Conservation (phyloP, 106 monocot species). For the Dioscorea dumetorum region DNA sequence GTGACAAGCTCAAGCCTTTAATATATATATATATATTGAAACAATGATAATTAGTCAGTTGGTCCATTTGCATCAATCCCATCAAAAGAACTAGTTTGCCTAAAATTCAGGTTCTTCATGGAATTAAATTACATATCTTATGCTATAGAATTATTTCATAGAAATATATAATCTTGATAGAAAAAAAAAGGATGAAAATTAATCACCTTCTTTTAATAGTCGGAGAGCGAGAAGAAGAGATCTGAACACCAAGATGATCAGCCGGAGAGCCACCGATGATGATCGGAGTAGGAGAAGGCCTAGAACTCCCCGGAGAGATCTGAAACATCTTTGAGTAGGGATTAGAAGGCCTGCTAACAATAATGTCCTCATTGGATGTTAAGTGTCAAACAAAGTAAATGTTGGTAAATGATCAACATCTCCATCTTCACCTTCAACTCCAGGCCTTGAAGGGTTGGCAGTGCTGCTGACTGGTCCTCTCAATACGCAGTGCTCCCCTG, state of each 20-base stretch:
- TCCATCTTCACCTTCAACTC: too few species aligned
- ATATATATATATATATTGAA: background rate
- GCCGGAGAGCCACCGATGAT: conserved; percentile 1
- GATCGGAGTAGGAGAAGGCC: conserved; percentile 10
- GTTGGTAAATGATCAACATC: too few species aligned
- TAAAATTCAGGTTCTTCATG: conserved; percentile 4
- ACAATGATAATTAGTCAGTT: too few species aligned
- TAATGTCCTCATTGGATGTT: too few species aligned
- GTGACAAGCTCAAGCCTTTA: background rate
- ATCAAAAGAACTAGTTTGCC: background rate
- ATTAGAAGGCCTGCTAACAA: conserved; percentile 11
- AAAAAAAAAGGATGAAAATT: too few species aligned
- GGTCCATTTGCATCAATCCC: background rate
- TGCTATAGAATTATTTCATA: background rate
- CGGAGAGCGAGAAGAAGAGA: conserved; percentile 36
- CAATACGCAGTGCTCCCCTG: too few species aligned
- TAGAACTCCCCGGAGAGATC: conserved; percentile 16
- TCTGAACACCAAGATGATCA: conserved; percentile 24
- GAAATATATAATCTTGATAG: too few species aligned
- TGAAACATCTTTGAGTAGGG: conserved; percentile 30
- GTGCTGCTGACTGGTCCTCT: too few species aligned
- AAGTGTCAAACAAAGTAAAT: too few species aligned
- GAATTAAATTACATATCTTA: background rate
- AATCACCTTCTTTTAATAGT: conserved; percentile 73
- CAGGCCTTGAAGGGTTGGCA: too few species aligned